A percentile compares a stretch with the other conserved stretches of the same genome.
phyloP scores from a whole-genome alignment of 805 yeast genomes.

The Millerago galiae region DNA sequence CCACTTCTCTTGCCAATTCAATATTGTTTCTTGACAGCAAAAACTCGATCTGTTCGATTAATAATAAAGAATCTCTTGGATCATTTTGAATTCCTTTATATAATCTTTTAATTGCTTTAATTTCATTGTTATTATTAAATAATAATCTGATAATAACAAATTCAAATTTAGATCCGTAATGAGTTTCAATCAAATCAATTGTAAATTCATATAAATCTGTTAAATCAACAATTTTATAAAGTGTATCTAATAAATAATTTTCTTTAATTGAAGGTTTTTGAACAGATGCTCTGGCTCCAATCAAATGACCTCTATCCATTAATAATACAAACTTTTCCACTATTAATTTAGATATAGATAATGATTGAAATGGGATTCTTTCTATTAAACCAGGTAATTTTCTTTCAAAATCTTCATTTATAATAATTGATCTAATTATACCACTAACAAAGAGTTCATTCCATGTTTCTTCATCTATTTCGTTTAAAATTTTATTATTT shows the following conservation, averaged over 20 bases:
- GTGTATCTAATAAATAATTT: conserved; percentile 70
- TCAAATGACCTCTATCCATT: conserved; percentile 41
- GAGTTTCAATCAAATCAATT: conserved; percentile 28
- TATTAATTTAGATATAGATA: conserved; percentile 7
- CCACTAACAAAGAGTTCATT: conserved; percentile 54
- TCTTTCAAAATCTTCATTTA: conserved; percentile 45
- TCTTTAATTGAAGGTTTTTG: conserved; percentile 59
- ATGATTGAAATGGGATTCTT: conserved; percentile 30
- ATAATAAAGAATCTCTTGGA: conserved; percentile 15
- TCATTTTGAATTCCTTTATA: conserved; percentile 23
- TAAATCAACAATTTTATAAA: conserved; percentile 39
- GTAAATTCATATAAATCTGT: conserved; percentile 35
- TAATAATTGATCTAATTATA: conserved; percentile 47
- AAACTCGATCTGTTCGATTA: conserved; percentile 50
- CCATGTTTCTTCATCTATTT: conserved; percentile 41
- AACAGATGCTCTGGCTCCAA: conserved; percentile 60
- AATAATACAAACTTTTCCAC: conserved; percentile 11
- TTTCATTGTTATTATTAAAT: conserved; percentile 28
- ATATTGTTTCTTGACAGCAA: conserved; percentile 47
- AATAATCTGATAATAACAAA: conserved; percentile 26
- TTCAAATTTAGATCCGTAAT: conserved; percentile 19
- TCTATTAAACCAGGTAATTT: conserved; percentile 55
- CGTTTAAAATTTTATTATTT: conserved; percentile 25
- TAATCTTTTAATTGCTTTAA: conserved; percentile 28
- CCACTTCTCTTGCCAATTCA: conserved; percentile 51